Evolutionary conservation across 495 filamentous ascomycete genomes (phyloP).

Genomic region (Hypoxylon trugodes): DNA sequence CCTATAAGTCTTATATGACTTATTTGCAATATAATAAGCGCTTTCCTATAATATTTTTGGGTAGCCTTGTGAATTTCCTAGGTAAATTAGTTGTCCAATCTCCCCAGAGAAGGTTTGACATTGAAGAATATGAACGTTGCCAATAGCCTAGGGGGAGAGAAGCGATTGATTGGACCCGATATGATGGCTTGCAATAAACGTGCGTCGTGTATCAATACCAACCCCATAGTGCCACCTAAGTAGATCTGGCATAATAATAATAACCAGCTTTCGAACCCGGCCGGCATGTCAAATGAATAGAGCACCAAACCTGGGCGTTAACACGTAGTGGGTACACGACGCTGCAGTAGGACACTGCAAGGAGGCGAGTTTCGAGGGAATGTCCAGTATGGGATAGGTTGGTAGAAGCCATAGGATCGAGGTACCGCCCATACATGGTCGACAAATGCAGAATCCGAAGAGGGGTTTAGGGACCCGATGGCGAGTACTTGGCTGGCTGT

Average conservation of each 20-base stretch:
- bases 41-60: constrained; percentile 8
- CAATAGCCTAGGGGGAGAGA: constrained; percentile 9
- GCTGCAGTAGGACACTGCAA: constrained; percentile 3
- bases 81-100: background rate
- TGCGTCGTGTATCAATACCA: constrained; percentile 27
- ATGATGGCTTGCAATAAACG: constrained; percentile 21
- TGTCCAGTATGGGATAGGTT: background rate
- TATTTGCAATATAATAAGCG: no score
- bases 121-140: constrained; percentile 17
- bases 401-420: constrained; percentile 11
- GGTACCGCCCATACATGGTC: constrained; percentile 18
- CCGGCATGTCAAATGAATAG: constrained; percentile 5
- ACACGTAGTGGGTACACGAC: background rate
- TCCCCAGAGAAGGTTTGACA: constrained; percentile 1
- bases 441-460: constrained; percentile 29
- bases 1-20: no score
- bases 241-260: constrained; percentile 25
- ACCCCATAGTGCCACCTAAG: constrained; percentile 14
- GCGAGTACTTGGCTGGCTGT: constrained; percentile 29
- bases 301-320: constrained; percentile 1
- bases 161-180: constrained; percentile 35
- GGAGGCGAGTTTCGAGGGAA: background rate
- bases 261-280: background rate
- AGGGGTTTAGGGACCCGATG: constrained; percentile 27
- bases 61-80: constrained; percentile 2